Base-by-base conservation (phyloP, 768 basidiomycete genomes). In the Goffeauzyma gilvescens region DNA sequence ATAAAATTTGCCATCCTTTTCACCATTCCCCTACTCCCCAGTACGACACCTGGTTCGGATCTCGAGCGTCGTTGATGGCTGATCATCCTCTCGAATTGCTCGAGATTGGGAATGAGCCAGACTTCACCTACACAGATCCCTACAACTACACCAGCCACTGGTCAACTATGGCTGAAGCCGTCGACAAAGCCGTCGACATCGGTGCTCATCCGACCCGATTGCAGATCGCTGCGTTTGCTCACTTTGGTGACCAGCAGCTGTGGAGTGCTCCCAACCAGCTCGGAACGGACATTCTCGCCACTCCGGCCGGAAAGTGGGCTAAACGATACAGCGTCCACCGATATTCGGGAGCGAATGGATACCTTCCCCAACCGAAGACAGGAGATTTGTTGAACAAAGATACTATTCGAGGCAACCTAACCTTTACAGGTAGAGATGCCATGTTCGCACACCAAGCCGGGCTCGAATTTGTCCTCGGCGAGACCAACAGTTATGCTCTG, bases 61-160 rank as follows among this genome's bases (percentile, higher is more conserved):
- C 42, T 7, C 35, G 12, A 28, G 37, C 35, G 32, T 21, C 24
- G 20, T 9, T 24, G 23, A 32, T 44, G 21, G 32, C 32, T 4
- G 27, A 44, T 13, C 33, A 35, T 28, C 25, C 21, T 25, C 24
- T 44, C 15, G 33, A 44, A 18, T 12, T 18, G 9, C 26, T 44
- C 15, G 51, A 52, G 42, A 46, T 52, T 22, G 51, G 51, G 6
- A 52, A 52, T 32, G 51, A 44, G 17, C 33, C 32, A n/a, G 21
- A 30, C 20, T 2, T 28, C 10, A 10, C 10, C 13, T 21, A n/a
- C 17, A 7, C n/a, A 5, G 20, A 3, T 27, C 15, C 14, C 7
- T 15, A 21, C 28, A 9, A 30, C 28, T 30, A n/a, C 9, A 30
- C 9, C 33, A 14, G 33, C 13, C 33, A 35, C 28, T 9, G 28